Evolutionary conservation across 495 filamentous ascomycete genomes (phyloP).

Genomic region (Opeltia flavorubescens): DNA sequence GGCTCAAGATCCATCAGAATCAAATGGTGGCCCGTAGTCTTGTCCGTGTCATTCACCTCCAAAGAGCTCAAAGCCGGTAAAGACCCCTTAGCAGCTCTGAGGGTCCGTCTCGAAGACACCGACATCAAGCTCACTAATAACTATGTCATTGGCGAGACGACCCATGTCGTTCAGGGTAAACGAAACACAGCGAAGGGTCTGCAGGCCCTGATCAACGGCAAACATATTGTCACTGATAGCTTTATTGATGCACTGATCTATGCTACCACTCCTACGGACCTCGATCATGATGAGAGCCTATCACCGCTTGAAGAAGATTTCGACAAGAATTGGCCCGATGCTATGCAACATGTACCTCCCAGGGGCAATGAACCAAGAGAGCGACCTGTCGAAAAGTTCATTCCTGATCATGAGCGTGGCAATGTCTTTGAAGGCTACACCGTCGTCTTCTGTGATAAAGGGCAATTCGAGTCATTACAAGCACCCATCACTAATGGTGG

Average conservation of each 20-base stretch:
- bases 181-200: conserved; percentile 77
- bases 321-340: conserved; percentile 65
- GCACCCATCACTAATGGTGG: conserved; percentile 61
- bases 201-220: conserved; percentile 76
- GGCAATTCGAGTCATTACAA: conserved; percentile 66
- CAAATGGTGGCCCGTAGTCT: conserved; percentile 63
- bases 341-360: conserved; percentile 55
- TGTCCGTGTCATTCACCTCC: conserved; percentile 69
- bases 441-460: conserved; percentile 70
- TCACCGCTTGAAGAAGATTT: conserved; percentile 75
- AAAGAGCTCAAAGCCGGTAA: conserved; percentile 55
- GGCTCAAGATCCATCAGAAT: conserved; percentile 35
- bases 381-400: conserved; percentile 47
- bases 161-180: conserved; percentile 80
- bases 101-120: conserved; percentile 55
- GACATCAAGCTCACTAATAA: conserved; percentile 74
- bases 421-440: conserved; percentile 76
- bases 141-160: conserved; percentile 57
- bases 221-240: conserved; percentile 61
- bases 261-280: conserved; percentile 41
- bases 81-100: conserved; percentile 46
- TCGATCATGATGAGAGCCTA: conserved; percentile 35
- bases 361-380: conserved; percentile 58
- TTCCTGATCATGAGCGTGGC: conserved; percentile 47
- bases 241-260: conserved; percentile 63